Evolutionary conservation across 176 grass and related monocot genomes (phyloP), one percentile per base, ranked within the genome.

Genomic region (Avena atlantica): DNA sequence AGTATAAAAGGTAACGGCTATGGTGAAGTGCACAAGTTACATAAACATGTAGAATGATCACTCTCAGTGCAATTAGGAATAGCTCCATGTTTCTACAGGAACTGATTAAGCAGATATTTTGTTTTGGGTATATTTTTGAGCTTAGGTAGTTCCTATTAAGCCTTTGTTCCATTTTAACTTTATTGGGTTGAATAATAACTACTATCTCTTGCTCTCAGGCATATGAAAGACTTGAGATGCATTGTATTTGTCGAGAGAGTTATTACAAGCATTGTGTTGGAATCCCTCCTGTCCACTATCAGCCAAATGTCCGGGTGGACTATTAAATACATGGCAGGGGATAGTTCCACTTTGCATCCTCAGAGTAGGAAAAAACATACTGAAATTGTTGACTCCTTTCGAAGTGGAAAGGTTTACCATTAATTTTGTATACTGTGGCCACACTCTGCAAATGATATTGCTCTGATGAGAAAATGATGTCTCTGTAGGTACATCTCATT

Each of bases 231-330:
- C 14, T 88, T 97, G 61, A 92, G 92, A 89, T 97, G 95, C 86
- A 97, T 97, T 79, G 74, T 97, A 59, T 97, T 97, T 87, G 95
- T 97, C 36, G 17, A 92, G 29, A 94, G 95, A 86, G 80, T 97
- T 40, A 83, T 97, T 73, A 86, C 95, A 89, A 89, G 90, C 59
- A 89, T 89, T 53, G 86, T 97, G 17, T 84, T 97, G 74, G 70
- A 92, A 73, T 83, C 86, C 49, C 81, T 92, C 20, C 81, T 97
- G 48, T 85, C 80, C 59, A 84, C 57, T 76, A 87, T 94, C 55
- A 53, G 44, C 73, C 57, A 89, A 75, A 78, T 97, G 80, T 89
- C 90, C 17, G 78, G 84, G 55, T 97, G 92, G 92, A 88, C 12
- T 89, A 73, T 89, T 73, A 81, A 59, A 74, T 47, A 89, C 62